A percentile compares a stretch with the other conserved stretches of the same genome.
These are phyloP conservation scores for Didymosphaeria variabile DNA, from an alignment of 2,329 filamentous ascomycete species.

Conservation along the genomic window DNA sequence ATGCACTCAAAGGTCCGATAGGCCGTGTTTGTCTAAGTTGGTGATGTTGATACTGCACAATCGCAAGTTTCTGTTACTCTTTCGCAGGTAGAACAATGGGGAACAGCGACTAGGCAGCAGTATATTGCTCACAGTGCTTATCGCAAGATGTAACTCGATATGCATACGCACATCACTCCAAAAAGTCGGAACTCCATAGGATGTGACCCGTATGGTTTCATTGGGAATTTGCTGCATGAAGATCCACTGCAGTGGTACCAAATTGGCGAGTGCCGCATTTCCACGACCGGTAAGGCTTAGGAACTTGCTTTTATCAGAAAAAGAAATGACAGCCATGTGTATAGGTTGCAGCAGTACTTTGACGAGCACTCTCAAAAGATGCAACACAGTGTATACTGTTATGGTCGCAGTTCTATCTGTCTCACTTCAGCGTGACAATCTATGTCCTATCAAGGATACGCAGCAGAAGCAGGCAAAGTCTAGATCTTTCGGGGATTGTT, in stretches of 20 bases:
- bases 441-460: background rate
- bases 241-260: slow-evolving; percentile 2
- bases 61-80: background rate
- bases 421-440: background rate
- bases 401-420: no score
- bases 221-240: slow-evolving; percentile 1
- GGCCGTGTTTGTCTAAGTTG: background rate
- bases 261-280: background rate
- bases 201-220: background rate
- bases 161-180: background rate
- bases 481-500: background rate
- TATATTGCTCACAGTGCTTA: background rate
- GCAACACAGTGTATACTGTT: background rate
- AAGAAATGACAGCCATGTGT: background rate
- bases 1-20: background rate
- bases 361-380: background rate
- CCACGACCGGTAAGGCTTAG: background rate
- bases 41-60: background rate
- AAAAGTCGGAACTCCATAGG: background rate
- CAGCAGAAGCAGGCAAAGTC: background rate
- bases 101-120: background rate
- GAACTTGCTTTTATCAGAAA: background rate
- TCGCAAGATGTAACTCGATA: background rate
- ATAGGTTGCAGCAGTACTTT: background rate
- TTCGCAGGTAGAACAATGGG: background rate